Conservation (phyloP, 2,329 filamentous ascomycete genomes). For the Alternaria dauci region DNA sequence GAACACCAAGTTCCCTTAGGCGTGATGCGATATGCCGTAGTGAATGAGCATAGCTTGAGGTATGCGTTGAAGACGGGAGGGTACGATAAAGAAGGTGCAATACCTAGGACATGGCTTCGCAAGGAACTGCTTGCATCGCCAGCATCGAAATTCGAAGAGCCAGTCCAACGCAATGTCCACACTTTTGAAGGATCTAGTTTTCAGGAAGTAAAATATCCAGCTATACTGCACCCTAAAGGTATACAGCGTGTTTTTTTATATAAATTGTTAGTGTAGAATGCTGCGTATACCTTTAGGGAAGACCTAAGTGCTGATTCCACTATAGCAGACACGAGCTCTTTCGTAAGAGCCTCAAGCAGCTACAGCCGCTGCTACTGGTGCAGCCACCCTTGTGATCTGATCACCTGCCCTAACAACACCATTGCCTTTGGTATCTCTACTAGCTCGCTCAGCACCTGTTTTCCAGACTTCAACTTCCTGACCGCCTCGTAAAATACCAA, state of each 20-base stretch:
- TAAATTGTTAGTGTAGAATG: no score
- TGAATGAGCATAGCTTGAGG: no score
- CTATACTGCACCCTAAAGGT: no score
- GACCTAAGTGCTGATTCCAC: no score
- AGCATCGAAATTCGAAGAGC: background rate
- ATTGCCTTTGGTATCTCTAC: slow-evolving; percentile 76
- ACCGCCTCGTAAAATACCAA: slow-evolving; percentile 50
- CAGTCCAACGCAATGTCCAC: background rate
- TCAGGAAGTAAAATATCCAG: no score
- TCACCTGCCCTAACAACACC: slow-evolving; percentile 76
- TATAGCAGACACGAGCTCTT: no score
- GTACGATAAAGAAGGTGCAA: no score
- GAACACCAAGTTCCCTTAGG: background rate
- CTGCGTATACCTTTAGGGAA: no score
- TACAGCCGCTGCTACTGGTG: slow-evolving; percentile 79
- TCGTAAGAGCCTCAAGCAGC: slow-evolving; percentile 65
- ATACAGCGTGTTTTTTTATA: no score
- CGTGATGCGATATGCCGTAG: no score
- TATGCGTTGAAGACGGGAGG: no score
- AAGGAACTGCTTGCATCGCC: background rate
- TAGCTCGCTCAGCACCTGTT: slow-evolving; percentile 38
- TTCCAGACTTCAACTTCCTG: slow-evolving; percentile 54
- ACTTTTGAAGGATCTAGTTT: no score
- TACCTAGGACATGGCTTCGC: background rate
- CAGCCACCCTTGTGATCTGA: slow-evolving; percentile 80